phyloP scores from a whole-genome alignment of 257 asterid genomes.

The Przewalskia tangutica region DNA sequence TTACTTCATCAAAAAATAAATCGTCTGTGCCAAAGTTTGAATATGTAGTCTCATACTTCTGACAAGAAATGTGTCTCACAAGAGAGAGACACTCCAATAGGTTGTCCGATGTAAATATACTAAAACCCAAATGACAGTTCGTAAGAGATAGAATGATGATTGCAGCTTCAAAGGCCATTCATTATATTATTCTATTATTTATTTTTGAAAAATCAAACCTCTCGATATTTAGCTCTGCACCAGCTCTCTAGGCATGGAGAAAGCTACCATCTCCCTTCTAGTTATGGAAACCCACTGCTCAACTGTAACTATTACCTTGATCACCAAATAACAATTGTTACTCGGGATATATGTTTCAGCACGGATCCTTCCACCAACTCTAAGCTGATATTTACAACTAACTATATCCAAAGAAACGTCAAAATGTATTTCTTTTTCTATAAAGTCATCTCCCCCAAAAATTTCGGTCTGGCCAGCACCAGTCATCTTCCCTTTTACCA shows the following conservation, averaged over 20 bases:
- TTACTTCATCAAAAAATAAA: neutral
- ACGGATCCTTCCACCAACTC: neutral
- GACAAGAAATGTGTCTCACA: neutral
- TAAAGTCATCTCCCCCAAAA: neutral
- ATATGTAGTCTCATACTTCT: neutral
- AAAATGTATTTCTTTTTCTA: neutral
- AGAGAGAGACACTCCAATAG: neutral
- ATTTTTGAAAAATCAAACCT: neutral
- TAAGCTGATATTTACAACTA: neutral
- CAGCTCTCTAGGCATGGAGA: neutral
- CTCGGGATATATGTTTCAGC: neutral
- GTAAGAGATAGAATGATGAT: neutral
- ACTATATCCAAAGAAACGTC: neutral
- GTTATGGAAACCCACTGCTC: neutral
- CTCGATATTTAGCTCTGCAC: neutral
- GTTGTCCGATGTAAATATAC: neutral
- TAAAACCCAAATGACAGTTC: neutral
- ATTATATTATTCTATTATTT: neutral
- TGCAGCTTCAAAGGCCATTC: neutral
- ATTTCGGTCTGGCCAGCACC: neutral
- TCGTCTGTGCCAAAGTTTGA: neutral
- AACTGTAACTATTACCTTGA: neutral
- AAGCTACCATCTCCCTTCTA: neutral
- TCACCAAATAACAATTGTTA: neutral
- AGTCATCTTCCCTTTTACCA: neutral